Evolutionary conservation across 2,329 filamentous ascomycete species (phyloP).

Genomic region (Aschersonia sp.): DNA sequence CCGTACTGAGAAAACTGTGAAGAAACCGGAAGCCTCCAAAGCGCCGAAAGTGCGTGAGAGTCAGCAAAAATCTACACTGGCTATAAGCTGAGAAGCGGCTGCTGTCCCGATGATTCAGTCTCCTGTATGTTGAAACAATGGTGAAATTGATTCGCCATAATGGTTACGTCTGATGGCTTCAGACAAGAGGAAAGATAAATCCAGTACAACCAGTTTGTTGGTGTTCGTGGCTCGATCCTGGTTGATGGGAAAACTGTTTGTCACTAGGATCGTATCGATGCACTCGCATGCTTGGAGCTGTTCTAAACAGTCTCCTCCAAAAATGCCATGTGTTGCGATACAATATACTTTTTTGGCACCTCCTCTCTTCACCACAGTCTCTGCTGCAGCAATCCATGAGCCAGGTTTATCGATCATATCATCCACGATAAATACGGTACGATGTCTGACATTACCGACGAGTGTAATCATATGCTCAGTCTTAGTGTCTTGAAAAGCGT

Average conservation of each 20-base stretch:
- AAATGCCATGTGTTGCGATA: conserved; percentile 92
- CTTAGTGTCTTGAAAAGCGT: conserved; percentile 64
- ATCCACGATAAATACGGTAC: conserved; percentile 87
- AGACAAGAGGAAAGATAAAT: conserved; percentile 73
- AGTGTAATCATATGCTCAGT: conserved; percentile 92
- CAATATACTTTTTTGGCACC: conserved; percentile 89
- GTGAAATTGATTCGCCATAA: conserved; percentile 73
- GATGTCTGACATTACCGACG: conserved; percentile 84
- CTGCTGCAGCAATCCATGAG: conserved; percentile 93
- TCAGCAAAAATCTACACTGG: too few relatives aligned
- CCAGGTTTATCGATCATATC: conserved; percentile 98
- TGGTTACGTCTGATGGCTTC: conserved; percentile 94
- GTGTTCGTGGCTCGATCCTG: conserved; percentile 55
- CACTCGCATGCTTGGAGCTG: conserved; percentile 86
- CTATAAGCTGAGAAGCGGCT: too few relatives aligned
- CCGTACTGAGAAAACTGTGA: too few relatives aligned
- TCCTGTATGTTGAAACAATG: conserved; percentile 51
- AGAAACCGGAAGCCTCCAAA: too few relatives aligned
- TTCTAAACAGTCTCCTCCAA: conserved; percentile 76
- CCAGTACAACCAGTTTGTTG: conserved; percentile 77
- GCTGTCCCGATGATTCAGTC: conserved; percentile 20
- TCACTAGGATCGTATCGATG: conserved; percentile 88
- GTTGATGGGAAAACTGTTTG: conserved; percentile 89
- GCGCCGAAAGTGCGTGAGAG: too few relatives aligned
- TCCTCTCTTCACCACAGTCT: conserved; percentile 89